These are phyloP conservation scores for Xerocomellus amylosporus DNA, from an alignment of 768 basidiomycete genomes.

Conservation along the genomic window DNA sequence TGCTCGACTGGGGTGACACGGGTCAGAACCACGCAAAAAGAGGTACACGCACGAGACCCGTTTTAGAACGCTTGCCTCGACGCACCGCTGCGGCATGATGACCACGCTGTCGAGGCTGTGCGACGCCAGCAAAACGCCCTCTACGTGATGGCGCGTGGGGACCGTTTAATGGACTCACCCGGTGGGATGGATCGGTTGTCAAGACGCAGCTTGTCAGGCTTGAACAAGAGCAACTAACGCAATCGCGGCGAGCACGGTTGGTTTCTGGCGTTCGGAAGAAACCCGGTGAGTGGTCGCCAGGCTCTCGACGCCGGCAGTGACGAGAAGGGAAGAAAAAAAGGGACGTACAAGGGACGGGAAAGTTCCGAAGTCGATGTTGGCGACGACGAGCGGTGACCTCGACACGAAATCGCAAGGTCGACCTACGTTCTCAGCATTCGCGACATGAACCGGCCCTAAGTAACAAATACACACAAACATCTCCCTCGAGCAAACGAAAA, in stretches of 20 bases:
- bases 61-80: conserved; percentile 20
- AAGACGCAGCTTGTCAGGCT: conserved; percentile 21
- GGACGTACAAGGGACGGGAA: conserved; percentile 18
- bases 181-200: conserved; percentile 13
- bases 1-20: conserved; percentile 7
- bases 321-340: conserved; percentile 1
- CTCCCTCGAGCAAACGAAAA: neutral
- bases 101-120: conserved; percentile 30
- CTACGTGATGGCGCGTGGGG: conserved; percentile 4
- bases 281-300: conserved; percentile 20
- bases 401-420: conserved; percentile 26
- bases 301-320: neutral
- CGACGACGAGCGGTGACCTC: conserved; percentile 31
- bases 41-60: conserved; percentile 23
- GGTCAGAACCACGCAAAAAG: conserved; percentile 20
- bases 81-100: conserved; percentile 29
- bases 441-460: conserved; percentile 35
- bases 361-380: conserved; percentile 25
- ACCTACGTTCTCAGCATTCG: conserved; percentile 19
- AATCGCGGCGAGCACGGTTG: conserved; percentile 30
- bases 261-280: conserved; percentile 21
- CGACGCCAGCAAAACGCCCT: conserved; percentile 10
- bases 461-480: conserved; percentile 32
- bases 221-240: conserved; percentile 20
- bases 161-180: conserved; percentile 20